These are phyloP conservation scores for Plasmodium billcollinsi DNA, from an alignment of 169 alveolate genomes.

Conservation along the genomic window DNA sequence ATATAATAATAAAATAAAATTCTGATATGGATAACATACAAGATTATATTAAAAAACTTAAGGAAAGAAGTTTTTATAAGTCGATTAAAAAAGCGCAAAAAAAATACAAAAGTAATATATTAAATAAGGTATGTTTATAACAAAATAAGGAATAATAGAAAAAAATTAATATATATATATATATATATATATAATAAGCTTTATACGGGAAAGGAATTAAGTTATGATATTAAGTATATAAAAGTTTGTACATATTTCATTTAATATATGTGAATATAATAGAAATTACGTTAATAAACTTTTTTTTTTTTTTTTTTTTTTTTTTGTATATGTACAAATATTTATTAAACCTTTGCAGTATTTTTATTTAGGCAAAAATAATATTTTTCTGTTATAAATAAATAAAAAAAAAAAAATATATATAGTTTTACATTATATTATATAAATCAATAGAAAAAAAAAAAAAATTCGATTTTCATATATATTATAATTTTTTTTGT, in stretches of 20 bases:
- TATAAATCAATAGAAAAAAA: background rate
- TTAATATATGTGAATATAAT: background rate
- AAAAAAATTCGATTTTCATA: background rate
- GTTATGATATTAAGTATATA: background rate
- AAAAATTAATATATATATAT: too few species aligned
- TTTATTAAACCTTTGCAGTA: too few species aligned
- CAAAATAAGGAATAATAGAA: too few species aligned
- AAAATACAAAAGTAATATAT: conserved; percentile 13
- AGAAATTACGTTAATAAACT: too few species aligned
- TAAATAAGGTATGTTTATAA: conserved; percentile 9
- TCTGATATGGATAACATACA: conserved; percentile 14
- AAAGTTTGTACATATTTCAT: too few species aligned
- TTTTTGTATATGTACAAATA: too few species aligned
- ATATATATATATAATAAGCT: too few species aligned
- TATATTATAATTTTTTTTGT: background rate
- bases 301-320: too few species aligned
- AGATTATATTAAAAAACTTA: conserved; percentile 13
- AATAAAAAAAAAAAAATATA: background rate
- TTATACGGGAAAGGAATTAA: too few species aligned
- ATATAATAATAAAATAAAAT: too few species aligned
- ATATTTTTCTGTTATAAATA: too few species aligned
- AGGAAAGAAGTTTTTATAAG: conserved; percentile 23
- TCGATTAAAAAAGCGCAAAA: conserved; percentile 19
- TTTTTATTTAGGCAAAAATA: too few species aligned
- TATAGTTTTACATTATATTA: background rate